Conservation (phyloP, 257 asterid genomes). For the Gentiana macrophylla region DNA sequence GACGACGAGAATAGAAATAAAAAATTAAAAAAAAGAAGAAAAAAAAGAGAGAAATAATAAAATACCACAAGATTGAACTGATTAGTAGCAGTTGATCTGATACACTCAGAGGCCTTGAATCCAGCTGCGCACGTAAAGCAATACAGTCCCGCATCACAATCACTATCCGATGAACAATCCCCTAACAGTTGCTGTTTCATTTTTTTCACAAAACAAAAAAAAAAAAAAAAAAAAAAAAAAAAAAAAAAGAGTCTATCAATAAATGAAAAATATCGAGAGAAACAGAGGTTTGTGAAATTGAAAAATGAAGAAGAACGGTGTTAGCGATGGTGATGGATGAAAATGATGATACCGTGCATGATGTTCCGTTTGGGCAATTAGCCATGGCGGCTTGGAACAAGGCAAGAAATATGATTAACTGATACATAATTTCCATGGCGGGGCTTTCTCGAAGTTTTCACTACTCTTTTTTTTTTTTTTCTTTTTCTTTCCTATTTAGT, state of each 20-base stretch:
- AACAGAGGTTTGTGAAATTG: too few relatives aligned
- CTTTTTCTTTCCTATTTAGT: too few relatives aligned
- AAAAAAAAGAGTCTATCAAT: too few relatives aligned
- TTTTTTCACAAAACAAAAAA: background rate
- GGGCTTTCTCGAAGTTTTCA: too few relatives aligned
- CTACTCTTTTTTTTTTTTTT: too few relatives aligned
- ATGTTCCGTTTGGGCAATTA: constrained; percentile 13
- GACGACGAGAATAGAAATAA: too few relatives aligned
- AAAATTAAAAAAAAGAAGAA: background rate
- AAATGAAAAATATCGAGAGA: too few relatives aligned
- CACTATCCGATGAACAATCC: constrained; percentile 35
- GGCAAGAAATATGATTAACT: background rate
- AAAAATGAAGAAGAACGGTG: too few relatives aligned
- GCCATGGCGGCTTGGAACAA: constrained; percentile 4
- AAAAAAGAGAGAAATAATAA: constrained; percentile 7
- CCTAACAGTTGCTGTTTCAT: constrained; percentile 18
- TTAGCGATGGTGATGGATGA: too few relatives aligned
- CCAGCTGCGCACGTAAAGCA: constrained; percentile 45
- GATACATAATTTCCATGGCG: background rate
- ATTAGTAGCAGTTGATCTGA: constrained; percentile 57
- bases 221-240: too few relatives aligned
- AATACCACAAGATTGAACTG: constrained; percentile 53
- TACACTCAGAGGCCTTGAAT: constrained; percentile 43
- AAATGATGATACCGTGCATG: constrained; percentile 14
- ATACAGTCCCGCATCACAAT: constrained; percentile 52